Percentiles rank a stretch among this genome's conserved stretches.
Conservation (phyloP, 768 basidiomycete genomes). For the Coprinopsis sp. region DNA sequence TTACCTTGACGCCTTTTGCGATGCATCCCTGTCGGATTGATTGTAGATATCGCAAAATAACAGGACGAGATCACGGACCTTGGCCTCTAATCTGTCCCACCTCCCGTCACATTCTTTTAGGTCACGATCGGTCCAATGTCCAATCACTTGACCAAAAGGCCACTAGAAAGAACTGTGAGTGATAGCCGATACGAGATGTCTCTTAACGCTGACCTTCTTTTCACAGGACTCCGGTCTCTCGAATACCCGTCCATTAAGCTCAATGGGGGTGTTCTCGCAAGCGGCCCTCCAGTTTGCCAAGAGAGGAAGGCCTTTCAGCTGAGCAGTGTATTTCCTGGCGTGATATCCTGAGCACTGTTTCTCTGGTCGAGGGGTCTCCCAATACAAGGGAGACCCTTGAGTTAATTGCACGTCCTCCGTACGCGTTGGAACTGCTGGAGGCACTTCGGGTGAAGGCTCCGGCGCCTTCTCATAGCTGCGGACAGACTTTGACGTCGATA, state of each 20-base stretch:
- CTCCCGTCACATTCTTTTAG: constrained; percentile 24
- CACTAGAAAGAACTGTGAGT: constrained; percentile 15
- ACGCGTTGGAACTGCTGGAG: no score
- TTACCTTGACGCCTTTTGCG: constrained; percentile 18
- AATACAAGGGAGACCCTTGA: constrained; percentile 14
- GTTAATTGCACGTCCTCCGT: no score
- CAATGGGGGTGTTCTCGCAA: constrained; percentile 23
- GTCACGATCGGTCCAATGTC: constrained; percentile 26
- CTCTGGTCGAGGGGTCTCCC: constrained; percentile 21
- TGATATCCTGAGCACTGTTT: constrained; percentile 25
- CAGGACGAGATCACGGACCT: constrained; percentile 16
- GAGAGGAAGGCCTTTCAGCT: constrained; percentile 22
- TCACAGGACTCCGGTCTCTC: constrained; percentile 25
- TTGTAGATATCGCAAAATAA: not conserved
- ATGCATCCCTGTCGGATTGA: constrained; percentile 24
- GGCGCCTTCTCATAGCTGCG: constrained; percentile 1
- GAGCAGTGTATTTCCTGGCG: constrained; percentile 27
- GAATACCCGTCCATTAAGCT: constrained; percentile 22
- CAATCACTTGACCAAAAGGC: constrained; percentile 26
- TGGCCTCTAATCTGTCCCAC: constrained; percentile 27
- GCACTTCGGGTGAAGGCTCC: not conserved
- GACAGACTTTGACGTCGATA: constrained; percentile 12
- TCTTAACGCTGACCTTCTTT: constrained; percentile 19
- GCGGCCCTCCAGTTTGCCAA: constrained; percentile 22
- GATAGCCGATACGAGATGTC: not conserved